Percentiles rank a stretch among this genome's conserved stretches.
phyloP scores from a whole-genome alignment of 129 eudicot genomes.

The Saposhnikovia divaricata region DNA sequence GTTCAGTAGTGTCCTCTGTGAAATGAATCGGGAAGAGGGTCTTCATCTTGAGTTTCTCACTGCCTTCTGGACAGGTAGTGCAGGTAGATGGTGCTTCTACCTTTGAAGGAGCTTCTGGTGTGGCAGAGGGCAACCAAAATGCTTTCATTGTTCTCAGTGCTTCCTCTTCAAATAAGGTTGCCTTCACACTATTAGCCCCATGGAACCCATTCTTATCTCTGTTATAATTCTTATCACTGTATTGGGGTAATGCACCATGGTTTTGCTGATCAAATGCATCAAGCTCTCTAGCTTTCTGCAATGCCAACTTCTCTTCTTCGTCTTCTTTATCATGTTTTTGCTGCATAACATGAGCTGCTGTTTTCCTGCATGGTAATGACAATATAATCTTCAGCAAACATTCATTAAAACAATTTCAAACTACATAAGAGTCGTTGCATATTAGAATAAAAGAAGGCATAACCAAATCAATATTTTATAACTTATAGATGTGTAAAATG shows the following conservation, averaged over 20 bases:
- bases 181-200: slow-evolving; percentile 88
- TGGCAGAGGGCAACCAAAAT: slow-evolving; percentile 97
- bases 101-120: slow-evolving; percentile 83
- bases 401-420: neutral
- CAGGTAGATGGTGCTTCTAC: slow-evolving; percentile 69
- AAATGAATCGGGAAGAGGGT: slow-evolving; percentile 30
- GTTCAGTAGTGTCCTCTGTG: slow-evolving; percentile 59
- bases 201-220: slow-evolving; percentile 70
- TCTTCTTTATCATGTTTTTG: slow-evolving; percentile 87
- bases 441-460: too few species aligned
- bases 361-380: slow-evolving; percentile 44
- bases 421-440: neutral
- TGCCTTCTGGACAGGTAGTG: slow-evolving; percentile 88
- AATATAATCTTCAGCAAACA: slow-evolving; percentile 5
- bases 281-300: slow-evolving; percentile 85
- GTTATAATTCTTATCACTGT: slow-evolving; percentile 62
- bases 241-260: slow-evolving; percentile 90
- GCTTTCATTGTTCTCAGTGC: slow-evolving; percentile 96
- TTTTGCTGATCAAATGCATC: slow-evolving; percentile 93
- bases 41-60: slow-evolving; percentile 72
- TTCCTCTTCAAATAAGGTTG: slow-evolving; percentile 90
- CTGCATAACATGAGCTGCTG: slow-evolving; percentile 68
- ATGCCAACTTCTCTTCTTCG: slow-evolving; percentile 57
- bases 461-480: neutral
- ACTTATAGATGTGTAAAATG: neutral